A percentile compares a stretch with the other conserved stretches of the same genome.
These are phyloP conservation scores for Kodamaea leandrae DNA, from an alignment of 805 yeast species.

Conservation along the genomic window DNA sequence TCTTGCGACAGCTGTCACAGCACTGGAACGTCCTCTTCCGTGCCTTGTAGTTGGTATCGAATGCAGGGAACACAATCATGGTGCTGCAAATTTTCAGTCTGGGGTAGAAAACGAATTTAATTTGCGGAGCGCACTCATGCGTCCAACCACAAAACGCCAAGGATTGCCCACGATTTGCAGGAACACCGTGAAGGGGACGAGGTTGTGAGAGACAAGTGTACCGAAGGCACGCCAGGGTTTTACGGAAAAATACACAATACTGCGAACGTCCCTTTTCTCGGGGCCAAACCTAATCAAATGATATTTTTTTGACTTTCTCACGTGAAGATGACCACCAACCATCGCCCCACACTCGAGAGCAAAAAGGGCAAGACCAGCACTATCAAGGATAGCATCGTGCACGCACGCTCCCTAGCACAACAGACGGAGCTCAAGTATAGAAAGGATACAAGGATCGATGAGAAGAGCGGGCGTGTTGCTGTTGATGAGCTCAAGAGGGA, in stretches of 20 bases:
- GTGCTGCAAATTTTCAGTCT: neutral
- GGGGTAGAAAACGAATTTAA: neutral
- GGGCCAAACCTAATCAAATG: no score
- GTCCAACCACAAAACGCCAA: no score
- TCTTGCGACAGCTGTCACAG: slow-evolving; percentile 30
- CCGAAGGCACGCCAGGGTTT: no score
- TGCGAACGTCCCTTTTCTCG: no score
- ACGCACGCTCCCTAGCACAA: slow-evolving; percentile 31
- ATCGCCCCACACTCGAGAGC: slow-evolving; percentile 42
- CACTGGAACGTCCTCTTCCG: slow-evolving; percentile 35
- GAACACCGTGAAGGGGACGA: no score
- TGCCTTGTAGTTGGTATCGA: slow-evolving; percentile 31
- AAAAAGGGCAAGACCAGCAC: slow-evolving; percentile 33
- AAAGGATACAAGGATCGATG: slow-evolving; percentile 22
- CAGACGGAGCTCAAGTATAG: slow-evolving; percentile 34
- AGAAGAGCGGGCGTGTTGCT: slow-evolving; percentile 17
- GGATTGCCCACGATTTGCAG: neutral
- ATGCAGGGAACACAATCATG: slow-evolving; percentile 39
- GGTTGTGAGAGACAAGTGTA: no score
- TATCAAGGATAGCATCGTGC: slow-evolving; percentile 35
- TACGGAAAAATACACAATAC: no score
- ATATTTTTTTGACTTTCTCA: neutral
- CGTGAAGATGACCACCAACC: slow-evolving; percentile 48
- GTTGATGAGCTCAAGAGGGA: slow-evolving; percentile 24
- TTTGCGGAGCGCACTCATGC: neutral